Evolutionary conservation across 129 eudicot genomes (phyloP), one percentile per base, ranked within the genome.

Genomic region (Apium graveolens): DNA sequence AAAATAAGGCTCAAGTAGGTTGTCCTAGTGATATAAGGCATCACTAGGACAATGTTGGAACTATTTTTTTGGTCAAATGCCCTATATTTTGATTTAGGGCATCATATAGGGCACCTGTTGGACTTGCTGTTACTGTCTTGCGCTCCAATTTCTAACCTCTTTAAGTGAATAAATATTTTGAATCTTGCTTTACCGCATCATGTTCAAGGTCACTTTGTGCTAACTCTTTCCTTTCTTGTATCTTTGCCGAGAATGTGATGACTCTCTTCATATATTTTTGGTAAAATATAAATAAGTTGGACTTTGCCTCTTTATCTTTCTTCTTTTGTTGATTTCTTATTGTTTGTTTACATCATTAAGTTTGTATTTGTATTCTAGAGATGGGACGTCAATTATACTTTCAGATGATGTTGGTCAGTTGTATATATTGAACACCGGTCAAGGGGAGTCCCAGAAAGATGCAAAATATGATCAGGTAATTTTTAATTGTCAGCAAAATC

Each of bases 371-470:
- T 81, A 35, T 39, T 81, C 68, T 85, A 95, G 99, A 72, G 99
- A 95, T 71, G 99, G 99, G 74, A 95, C 97, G 75, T 95, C 99
- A 32, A 95, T 95, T 44, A 84, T 95, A 77, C 96, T 95, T 75
- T 95, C 99, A 65, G 99, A 95, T 82, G 97, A 95, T 86, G 99
- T 95, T 70, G 99, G 99, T 68, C 99, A 95, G 48, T 80, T 95
- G 78, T 90, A 95, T 82, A 86, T 95, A 60, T 83, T 95, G 84
- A 95, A 82, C 82, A 91, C 97, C 2, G 99, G 99, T n/a, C 92
- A 91, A 88, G 99, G 99, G 53, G 99, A 95, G 73, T 86, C 89
- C 42, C 99, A 91, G 43, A 84, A 82, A 81, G 99, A 95, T 88
- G 92, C 97, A 70, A 92, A 90, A 79, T 95, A 90, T 88, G 99